Base-by-base conservation (phyloP, 1,139 yeast species). In the Hyphopichia khmerensis region DNA sequence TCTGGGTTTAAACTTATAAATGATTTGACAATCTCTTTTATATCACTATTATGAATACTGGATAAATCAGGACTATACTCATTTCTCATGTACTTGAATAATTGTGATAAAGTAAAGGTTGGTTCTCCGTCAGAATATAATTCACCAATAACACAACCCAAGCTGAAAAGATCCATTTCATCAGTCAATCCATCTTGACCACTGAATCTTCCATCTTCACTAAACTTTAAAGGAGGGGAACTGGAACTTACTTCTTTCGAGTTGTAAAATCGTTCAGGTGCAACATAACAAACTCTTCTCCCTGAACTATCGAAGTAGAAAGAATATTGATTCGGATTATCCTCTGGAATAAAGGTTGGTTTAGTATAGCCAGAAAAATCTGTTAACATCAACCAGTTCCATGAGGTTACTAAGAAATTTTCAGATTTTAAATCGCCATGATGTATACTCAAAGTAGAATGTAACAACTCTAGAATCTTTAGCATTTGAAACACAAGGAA, bases 391-490 rank as follows among this genome's bases (percentile, higher is more conserved):
- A 84, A 69, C 96, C 97, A 91, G 60, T 89, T 87, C 87, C 96
- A 87, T 19, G 95, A 81, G 0, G 96, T 87, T 2, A 90, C 84
- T 44, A 95, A 65, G 21, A 91, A 78, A 61, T 95, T 95, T 62
- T 93, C 99, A 2, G 91, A 72, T 62, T 93, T 90, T 50, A 95
- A 73, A 65, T 95, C 99, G 3, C 99, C 99, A 62, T 95, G 99
- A 46, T 68, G 77, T 1, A 88, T 73, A 6, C 71, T 74, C 31
- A 73, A 61, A 14, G 61, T 55, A 9, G 67, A 67, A 60, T 95
- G 99, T 43, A 93, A 72, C 38, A 79, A 79, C 2, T 75, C 68
- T 23, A 91, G 54, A 0, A 84, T 77, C 16, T 73, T 70, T 33
- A 93, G 61, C 47, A 93, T 64, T 58, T 95, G 99, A 56, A 82